A percentile compares a stretch with the other conserved stretches of the same genome.
Evolutionary conservation across 441 rosid species (phyloP).

Genomic region (Populus hybrid): DNA sequence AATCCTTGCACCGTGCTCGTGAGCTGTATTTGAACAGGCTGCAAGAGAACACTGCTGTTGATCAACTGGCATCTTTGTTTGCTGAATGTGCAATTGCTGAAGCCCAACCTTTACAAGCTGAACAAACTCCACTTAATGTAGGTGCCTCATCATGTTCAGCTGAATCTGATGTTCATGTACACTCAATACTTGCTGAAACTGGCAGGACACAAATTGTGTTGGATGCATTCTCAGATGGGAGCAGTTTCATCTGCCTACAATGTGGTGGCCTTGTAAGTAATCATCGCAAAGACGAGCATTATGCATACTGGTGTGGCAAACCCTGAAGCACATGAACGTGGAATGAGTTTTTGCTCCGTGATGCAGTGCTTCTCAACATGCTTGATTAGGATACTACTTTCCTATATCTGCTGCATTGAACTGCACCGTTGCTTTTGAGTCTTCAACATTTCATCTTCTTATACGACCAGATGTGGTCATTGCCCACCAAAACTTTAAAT

Average conservation of each 20-base stretch:
- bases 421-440: slow-evolving; percentile 6
- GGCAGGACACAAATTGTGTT: slow-evolving; percentile 77
- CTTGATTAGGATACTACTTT: slow-evolving; percentile 4
- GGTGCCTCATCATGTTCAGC: slow-evolving; percentile 20
- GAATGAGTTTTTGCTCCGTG: slow-evolving; percentile 4
- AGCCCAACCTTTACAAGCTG: slow-evolving; percentile 52
- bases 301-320: slow-evolving; percentile 79
- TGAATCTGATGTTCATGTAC: slow-evolving; percentile 38
- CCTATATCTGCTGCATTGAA: slow-evolving; percentile 4
- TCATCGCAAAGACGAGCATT: slow-evolving; percentile 84
- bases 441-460: slow-evolving; percentile 1
- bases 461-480: neutral
- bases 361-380: neutral
- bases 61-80: slow-evolving; percentile 85
- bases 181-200: slow-evolving; percentile 76
- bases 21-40: slow-evolving; percentile 56
- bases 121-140: slow-evolving; percentile 23
- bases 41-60: slow-evolving; percentile 55
- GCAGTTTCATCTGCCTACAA: slow-evolving; percentile 84
- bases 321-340: slow-evolving; percentile 26
- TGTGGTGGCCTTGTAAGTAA: slow-evolving; percentile 94
- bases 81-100: slow-evolving; percentile 91
- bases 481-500: neutral
- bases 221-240: slow-evolving; percentile 89
- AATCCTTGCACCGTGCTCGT: slow-evolving; percentile 67